These are phyloP conservation scores for Aspergillus udagawae DNA, from an alignment of 2,329 filamentous ascomycete species.

Conservation along the genomic window DNA sequence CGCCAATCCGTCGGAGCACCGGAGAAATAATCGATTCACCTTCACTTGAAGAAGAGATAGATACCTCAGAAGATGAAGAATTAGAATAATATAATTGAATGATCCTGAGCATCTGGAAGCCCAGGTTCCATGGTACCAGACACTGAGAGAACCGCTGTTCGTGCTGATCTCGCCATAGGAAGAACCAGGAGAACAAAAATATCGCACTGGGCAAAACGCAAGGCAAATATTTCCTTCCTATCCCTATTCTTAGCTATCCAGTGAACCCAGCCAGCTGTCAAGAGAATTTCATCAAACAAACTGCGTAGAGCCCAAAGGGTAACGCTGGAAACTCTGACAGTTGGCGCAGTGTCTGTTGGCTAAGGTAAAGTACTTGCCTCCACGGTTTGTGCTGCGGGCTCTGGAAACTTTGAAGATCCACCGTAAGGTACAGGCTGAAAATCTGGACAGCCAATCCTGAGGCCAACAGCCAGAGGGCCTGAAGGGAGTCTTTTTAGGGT, in stretches of 20 bases:
- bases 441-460: background rate
- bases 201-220: background rate
- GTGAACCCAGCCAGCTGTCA: background rate
- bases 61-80: background rate
- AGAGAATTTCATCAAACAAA: background rate
- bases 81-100: background rate
- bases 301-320: background rate
- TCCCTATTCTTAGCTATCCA: background rate
- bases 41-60: background rate
- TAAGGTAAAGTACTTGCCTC: background rate
- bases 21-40: background rate
- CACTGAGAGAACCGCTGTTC: background rate
- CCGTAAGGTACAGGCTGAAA: background rate
- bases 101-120: background rate
- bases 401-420: background rate
- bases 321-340: background rate
- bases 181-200: background rate
- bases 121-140: background rate
- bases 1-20: constrained; percentile 1
- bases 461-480: background rate
- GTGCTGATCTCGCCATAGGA: background rate
- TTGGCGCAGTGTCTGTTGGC: background rate
- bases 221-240: background rate
- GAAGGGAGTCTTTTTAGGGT: background rate
- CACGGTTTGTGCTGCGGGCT: background rate